Percentiles rank a stretch among this genome's conserved stretches.
Conservation (phyloP, 2,329 filamentous ascomycete species). For the Blumeria hordei region DNA sequence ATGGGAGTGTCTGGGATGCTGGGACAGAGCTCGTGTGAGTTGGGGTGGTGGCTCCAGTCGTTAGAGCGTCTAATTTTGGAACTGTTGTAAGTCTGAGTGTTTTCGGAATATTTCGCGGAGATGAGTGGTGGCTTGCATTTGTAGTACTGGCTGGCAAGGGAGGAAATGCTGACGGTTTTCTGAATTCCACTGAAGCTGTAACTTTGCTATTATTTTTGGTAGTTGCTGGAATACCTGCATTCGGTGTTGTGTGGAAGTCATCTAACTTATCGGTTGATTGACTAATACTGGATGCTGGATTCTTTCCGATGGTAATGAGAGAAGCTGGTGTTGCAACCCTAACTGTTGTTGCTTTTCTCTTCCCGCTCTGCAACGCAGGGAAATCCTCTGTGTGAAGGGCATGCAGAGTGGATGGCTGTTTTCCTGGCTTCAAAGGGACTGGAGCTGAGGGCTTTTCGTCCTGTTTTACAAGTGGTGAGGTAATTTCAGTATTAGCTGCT, state of each 20-base stretch:
- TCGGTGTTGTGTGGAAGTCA: conserved; percentile 11
- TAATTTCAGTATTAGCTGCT: conserved; percentile 3
- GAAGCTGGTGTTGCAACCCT: conserved; percentile 3
- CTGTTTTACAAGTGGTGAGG: conserved; percentile 18
- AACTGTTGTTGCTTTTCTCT: conserved; percentile 6
- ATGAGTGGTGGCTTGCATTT: conserved; percentile 26
- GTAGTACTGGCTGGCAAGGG: conserved; percentile 24
- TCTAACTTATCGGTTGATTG: conserved; percentile 1
- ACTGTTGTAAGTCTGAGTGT: conserved; percentile 47
- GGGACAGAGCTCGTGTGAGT: conserved; percentile 16
- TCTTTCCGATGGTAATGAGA: conserved; percentile 2
- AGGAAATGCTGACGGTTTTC: conserved; percentile 20
- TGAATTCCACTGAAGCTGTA: conserved; percentile 4
- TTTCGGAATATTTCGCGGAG: conserved; percentile 29
- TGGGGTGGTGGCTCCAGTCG: conserved; percentile 13
- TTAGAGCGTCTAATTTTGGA: conserved; percentile 33
- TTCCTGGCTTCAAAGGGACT: conserved; percentile 23
- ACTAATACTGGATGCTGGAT: not conserved
- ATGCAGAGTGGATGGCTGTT: conserved; percentile 11
- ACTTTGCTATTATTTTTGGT: conserved; percentile 16
- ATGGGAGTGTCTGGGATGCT: conserved; percentile 19
- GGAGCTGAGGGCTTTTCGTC: conserved; percentile 22
- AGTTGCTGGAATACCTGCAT: conserved; percentile 26
- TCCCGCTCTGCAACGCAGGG: conserved; percentile 26
- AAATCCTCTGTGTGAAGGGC: conserved; percentile 37